Evolutionary conservation across 106 monocot species (phyloP).

Genomic region (Platanthera guangdongensis): DNA sequence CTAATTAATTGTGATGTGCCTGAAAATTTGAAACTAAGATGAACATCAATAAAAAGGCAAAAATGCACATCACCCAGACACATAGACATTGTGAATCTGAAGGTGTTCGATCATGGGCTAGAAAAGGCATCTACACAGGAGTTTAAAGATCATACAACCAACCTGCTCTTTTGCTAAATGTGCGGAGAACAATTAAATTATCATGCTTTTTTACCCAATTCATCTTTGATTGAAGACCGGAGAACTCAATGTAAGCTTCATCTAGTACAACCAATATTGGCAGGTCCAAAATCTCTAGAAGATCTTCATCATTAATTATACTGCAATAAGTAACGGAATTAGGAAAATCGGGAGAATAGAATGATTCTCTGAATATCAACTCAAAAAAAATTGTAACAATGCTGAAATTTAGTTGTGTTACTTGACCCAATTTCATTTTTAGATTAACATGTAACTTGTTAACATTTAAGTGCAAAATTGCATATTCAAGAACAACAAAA

Average conservation of each 20-base stretch:
- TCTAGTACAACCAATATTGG: slow-evolving; percentile 92
- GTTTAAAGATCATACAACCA: slow-evolving; percentile 1
- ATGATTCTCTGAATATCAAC: neutral
- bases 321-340: slow-evolving; percentile 21
- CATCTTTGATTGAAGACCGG: slow-evolving; percentile 83
- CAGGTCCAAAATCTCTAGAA: slow-evolving; percentile 62
- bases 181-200: slow-evolving; percentile 88
- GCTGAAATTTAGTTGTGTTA: neutral
- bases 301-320: slow-evolving; percentile 76
- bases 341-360: neutral
- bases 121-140: neutral
- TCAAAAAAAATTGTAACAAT: neutral
- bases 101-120: neutral
- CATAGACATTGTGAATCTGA: neutral
- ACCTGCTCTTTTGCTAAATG: slow-evolving; percentile 99
- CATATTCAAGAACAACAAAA: neutral
- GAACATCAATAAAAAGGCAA: neutral
- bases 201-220: slow-evolving; percentile 97
- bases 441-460: neutral
- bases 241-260: slow-evolving; percentile 97
- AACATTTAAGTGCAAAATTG: neutral
- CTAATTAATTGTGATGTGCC: no score
- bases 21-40: no score
- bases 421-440: slow-evolving; percentile 2
- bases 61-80: neutral